Evolutionary conservation across 2,329 filamentous ascomycete genomes (phyloP).

Genomic region (Arthrobotrys conoides): DNA sequence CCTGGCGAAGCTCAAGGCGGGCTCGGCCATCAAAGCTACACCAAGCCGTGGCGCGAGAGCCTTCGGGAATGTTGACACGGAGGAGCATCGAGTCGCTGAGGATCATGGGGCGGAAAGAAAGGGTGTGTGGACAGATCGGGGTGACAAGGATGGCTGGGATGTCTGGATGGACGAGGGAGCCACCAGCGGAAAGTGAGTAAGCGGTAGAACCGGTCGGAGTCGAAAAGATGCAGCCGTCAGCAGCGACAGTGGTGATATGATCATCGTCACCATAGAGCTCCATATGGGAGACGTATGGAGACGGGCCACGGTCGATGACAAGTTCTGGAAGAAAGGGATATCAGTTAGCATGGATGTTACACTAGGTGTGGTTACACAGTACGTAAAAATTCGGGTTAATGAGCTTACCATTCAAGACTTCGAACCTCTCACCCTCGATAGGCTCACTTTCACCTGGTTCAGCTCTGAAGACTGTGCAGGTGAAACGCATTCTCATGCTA

Average conservation of each 20-base stretch:
- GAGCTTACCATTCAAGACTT: constrained; percentile 81
- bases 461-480: constrained; percentile 92
- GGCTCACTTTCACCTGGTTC: constrained; percentile 73
- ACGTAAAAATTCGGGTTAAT: neutral
- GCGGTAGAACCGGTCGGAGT: constrained; percentile 94
- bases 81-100: constrained; percentile 94
- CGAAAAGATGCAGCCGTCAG: constrained; percentile 97
- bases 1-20: constrained; percentile 90
- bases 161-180: constrained; percentile 94
- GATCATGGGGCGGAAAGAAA: constrained; percentile 98
- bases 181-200: constrained; percentile 95
- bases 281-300: constrained; percentile 95
- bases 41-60: constrained; percentile 92
- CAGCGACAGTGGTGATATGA: constrained; percentile 93
- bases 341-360: constrained; percentile 29
- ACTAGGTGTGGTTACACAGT: constrained; percentile 25
- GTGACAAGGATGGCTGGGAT: constrained; percentile 97
- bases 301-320: constrained; percentile 96
- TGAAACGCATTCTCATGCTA: constrained; percentile 98
- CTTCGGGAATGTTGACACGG: constrained; percentile 85
- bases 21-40: constrained; percentile 98
- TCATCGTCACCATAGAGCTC: constrained; percentile 97
- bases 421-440: constrained; percentile 94
- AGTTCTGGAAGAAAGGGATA: constrained; percentile 74
- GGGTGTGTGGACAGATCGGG: constrained; percentile 95